These are phyloP conservation scores for Aspergillus cristatus DNA, from an alignment of 495 filamentous ascomycete genomes.

Conservation along the genomic window DNA sequence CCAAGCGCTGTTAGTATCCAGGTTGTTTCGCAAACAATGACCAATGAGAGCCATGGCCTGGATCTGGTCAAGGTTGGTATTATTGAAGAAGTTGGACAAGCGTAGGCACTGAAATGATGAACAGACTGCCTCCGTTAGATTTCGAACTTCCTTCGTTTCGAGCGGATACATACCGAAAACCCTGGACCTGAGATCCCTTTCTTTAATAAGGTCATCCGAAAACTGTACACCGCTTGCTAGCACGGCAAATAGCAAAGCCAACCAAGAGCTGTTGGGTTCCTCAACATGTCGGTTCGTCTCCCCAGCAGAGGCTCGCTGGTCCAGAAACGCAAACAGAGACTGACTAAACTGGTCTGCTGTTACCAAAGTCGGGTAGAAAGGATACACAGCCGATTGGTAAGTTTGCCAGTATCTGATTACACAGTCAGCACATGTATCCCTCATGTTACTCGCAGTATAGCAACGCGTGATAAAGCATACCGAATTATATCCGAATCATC, in stretches of 20 bases:
- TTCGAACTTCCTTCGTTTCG: neutral
- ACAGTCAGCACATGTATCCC: too few relatives aligned
- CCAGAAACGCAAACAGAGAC: conserved; percentile 14
- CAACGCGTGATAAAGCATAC: conserved; percentile 1
- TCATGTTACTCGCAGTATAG: too few relatives aligned
- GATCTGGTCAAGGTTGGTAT: conserved; percentile 36
- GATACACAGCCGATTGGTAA: conserved; percentile 13
- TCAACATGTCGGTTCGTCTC: neutral
- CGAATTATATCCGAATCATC: conserved; percentile 18
- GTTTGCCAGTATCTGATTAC: conserved; percentile 18
- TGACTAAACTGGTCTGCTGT: conserved; percentile 9
- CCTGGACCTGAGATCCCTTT: conserved; percentile 40
- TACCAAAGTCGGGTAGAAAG: conserved; percentile 17
- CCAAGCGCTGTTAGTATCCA: conserved; percentile 46
- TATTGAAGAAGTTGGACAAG: conserved; percentile 42
- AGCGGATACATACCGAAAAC: conserved; percentile 31
- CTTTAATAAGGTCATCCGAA: conserved; percentile 49
- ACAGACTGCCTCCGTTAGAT: conserved; percentile 25
- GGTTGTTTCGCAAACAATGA: conserved; percentile 42
- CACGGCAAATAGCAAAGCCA: conserved; percentile 52
- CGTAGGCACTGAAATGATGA: conserved; percentile 46
- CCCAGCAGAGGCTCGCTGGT: conserved; percentile 3
- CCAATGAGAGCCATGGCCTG: conserved; percentile 40
- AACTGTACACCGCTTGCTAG: conserved; percentile 66
- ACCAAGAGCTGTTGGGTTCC: conserved; percentile 9